Conservation (phyloP, 345 rosid genomes). For the Leavenworthia alabamica region DNA sequence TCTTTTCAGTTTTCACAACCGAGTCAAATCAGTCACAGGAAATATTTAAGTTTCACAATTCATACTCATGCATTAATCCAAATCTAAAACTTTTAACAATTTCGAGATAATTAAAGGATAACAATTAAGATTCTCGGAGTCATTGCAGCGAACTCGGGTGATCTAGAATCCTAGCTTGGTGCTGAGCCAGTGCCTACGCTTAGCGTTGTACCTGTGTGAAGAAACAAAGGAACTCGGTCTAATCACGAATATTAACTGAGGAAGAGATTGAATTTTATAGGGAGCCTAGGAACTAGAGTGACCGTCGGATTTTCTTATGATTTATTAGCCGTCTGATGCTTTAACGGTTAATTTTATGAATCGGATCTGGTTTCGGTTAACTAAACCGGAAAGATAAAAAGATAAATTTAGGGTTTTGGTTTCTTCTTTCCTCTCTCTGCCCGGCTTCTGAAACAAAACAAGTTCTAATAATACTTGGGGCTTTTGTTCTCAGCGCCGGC, state of each 20-base stretch:
- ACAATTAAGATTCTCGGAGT: neutral
- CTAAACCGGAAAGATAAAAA: conserved; percentile 5
- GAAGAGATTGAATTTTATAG: conserved; percentile 1
- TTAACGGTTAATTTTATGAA: neutral
- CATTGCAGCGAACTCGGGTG: neutral
- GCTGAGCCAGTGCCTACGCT: conserved; percentile 71
- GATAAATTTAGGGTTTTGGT: conserved; percentile 17
- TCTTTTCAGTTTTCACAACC: neutral
- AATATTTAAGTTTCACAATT: neutral
- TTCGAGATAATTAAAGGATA: neutral
- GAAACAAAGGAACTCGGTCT: neutral
- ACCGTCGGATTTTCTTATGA: conserved; percentile 4
- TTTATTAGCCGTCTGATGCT: conserved; percentile 13
- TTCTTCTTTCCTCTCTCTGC: conserved; percentile 25
- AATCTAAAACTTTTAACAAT: neutral
- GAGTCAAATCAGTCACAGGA: neutral
- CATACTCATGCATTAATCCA: conserved; percentile 1
- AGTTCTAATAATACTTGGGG: neutral
- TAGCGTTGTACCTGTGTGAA: conserved; percentile 44
- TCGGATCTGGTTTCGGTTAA: neutral
- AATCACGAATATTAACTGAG: neutral
- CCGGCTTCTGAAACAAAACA: conserved; percentile 26
- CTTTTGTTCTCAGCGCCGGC: conserved; percentile 24
- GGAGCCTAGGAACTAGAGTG: neutral
- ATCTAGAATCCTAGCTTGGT: conserved; percentile 45